Base-by-base conservation (phyloP, 768 basidiomycete species). In the Hortiboletus flavorubellus region DNA sequence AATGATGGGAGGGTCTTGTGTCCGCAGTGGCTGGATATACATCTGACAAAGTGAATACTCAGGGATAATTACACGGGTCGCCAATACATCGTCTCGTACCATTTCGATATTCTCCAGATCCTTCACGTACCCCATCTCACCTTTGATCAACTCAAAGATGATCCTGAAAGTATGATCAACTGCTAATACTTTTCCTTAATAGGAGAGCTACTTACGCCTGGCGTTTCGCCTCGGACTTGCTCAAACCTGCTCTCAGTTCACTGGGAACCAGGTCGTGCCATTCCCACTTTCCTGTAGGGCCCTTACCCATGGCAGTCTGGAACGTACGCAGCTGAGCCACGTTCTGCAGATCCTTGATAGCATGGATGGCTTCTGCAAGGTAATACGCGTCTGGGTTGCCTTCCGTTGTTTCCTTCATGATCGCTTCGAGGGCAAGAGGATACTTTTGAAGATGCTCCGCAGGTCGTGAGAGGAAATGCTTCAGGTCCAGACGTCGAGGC, bases 61-160 rank as follows among this genome's bases (percentile, higher is more conserved):
- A 60, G 46, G 18, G 12, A 11, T 39, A 38, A 35, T 29, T 35
- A 49, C 37, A 5, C 33, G 41, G n/a, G 15, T 21, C 26, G 39
- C 30, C 10, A 65, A 83, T 11, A 0, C 1, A 42, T 23, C 21
- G 43, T 45, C 29, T 46, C 68, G 15, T 63, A 93, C 93, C 57
- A 76, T 76, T 56, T 89, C 86, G 43, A 97, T 87, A 52, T 86
- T 89, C 71, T 93, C 90, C 55, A 97, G 72, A 76, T 97, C 93
- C 62, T 86, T 90, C 29, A 96, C 93, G 66, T 95, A 97, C 29
- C 85, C 84, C 92, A 96, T 96, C 70, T 97, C 93, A 59, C 91
- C 90, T 70, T 96, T 91, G 70, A 97, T 96, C 58, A 96, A 71
- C 75, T 97, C 93, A 64, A 95, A 97, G 48, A 96, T 93, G 64